Conservation (phyloP, 805 yeast species). For the Sugiyamaella mastotermitis region DNA sequence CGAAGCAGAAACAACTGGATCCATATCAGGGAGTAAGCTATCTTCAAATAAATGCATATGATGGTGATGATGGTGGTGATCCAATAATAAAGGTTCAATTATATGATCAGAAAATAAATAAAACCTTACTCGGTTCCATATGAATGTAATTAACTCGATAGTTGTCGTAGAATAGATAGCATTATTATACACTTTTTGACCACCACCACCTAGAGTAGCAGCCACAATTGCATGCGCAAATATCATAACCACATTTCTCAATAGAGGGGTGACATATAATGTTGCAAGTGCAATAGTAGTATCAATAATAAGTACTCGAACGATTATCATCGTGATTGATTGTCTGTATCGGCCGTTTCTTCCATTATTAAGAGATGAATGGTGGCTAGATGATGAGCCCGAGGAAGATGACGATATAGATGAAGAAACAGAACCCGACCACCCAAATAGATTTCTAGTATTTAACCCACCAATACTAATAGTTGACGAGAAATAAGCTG, state of each 20-base stretch:
- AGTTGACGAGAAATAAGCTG: slow-evolving; percentile 16
- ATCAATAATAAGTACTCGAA: slow-evolving; percentile 19
- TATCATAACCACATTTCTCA: slow-evolving; percentile 18
- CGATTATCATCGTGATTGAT: slow-evolving; percentile 5
- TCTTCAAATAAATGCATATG: slow-evolving; percentile 2
- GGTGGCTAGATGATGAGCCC: slow-evolving; percentile 8
- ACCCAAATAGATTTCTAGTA: slow-evolving; percentile 15
- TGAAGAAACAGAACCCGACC: slow-evolving; percentile 7
- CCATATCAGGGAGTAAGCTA: background rate
- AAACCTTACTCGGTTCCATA: slow-evolving; percentile 14
- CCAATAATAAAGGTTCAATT: background rate
- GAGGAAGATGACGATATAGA: slow-evolving; percentile 15
- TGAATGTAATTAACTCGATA: slow-evolving; percentile 18
- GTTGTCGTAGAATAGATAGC: slow-evolving; percentile 28
- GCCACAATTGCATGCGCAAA: slow-evolving; percentile 30
- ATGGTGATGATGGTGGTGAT: slow-evolving; percentile 4
- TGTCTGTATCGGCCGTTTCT: background rate
- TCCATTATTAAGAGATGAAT: background rate
- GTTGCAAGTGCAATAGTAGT: slow-evolving; percentile 19
- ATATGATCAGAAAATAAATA: slow-evolving; percentile 8
- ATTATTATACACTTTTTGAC: slow-evolving; percentile 25
- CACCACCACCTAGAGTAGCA: slow-evolving; percentile 30
- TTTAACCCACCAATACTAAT: too few species aligned
- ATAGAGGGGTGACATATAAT: slow-evolving; percentile 15
- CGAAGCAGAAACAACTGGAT: too few species aligned